These are phyloP conservation scores for Phytophthora sp. DNA, from an alignment of 352 stramenopile genomes.

Conservation along the genomic window DNA sequence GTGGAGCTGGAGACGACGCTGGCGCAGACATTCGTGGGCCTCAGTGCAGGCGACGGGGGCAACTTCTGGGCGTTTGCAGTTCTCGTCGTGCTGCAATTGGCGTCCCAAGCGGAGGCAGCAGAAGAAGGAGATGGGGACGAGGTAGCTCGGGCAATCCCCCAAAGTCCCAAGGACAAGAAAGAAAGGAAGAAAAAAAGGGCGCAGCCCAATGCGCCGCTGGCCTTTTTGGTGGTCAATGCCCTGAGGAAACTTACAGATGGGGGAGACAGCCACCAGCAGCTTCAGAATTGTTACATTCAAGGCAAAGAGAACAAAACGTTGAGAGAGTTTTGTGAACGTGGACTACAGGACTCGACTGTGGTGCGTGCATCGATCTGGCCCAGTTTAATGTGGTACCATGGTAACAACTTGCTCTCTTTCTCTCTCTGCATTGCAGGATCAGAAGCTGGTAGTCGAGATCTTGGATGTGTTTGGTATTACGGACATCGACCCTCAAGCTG, in stretches of 20 bases:
- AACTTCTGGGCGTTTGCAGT: conserved; percentile 50
- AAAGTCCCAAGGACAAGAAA: conserved; percentile 12
- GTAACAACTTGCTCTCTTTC: background rate
- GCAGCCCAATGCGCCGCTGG: conserved; percentile 60
- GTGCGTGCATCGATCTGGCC: conserved; percentile 8
- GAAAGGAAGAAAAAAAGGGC: conserved; percentile 38
- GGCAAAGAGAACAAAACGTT: conserved; percentile 36
- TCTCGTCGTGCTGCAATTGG: conserved; percentile 46
- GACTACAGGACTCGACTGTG: conserved; percentile 27
- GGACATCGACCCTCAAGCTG: conserved; percentile 22
- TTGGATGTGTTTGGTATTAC: conserved; percentile 56
- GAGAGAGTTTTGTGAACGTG: conserved; percentile 36
- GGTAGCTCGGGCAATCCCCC: background rate
- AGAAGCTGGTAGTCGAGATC: conserved; percentile 66
- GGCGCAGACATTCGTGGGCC: conserved; percentile 29
- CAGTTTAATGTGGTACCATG: background rate
- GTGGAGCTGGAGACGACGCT: conserved; percentile 56
- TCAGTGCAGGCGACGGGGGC: conserved; percentile 5
- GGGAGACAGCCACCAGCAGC: conserved; percentile 1
- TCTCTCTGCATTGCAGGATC: conserved; percentile 34
- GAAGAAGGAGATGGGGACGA: background rate
- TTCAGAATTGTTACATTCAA: conserved; percentile 13
- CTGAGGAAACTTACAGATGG: conserved; percentile 44
- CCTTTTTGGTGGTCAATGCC: conserved; percentile 63
- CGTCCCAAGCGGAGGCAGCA: background rate